Evolutionary conservation across 78 protist species (phyloP), one percentile per base, ranked within the genome.

Genomic region (Reticulomyxa filosa): DNA sequence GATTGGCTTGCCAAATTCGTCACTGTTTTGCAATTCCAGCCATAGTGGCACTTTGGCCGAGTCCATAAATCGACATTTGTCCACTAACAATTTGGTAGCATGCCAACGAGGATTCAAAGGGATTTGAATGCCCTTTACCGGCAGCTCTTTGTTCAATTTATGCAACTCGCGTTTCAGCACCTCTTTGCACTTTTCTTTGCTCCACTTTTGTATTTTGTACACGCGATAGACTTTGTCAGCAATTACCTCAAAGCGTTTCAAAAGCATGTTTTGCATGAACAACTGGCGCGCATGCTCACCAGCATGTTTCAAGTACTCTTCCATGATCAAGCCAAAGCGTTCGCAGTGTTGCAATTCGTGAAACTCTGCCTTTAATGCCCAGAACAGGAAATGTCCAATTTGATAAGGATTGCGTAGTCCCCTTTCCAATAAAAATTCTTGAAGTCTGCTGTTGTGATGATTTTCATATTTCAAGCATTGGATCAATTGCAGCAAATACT

Each of bases 21-120:
- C 90, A 1, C 69, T 62, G 22, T 83, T 84, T 26, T 77, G 51
- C 22, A 77, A 84, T 23, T 77, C 85, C 2, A 87, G 76, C 93
- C 95, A 87, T 33, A 87, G 65, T 2, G 95, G 95, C 2, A 72
- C 77, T 46, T 83, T 88, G 38, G 25, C 29, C 8, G 59, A 53
- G 11, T 32, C 29, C 59, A 53, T 53, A 32, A 17, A 53, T 6
- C 11, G 7, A 10, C 59, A 53, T 8, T 53, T 10, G 38, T 53
- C 59, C 11, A 53, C 59, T 8, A 53, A 17, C 59, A 53, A 8
- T n/a, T n/a, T 53, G 10, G 33, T 53, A n/a, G n/a, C n/a, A n/a
- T n/a, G n/a, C n/a, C n/a, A n/a, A n/a, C n/a, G n/a, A n/a, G n/a
- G n/a, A n/a, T n/a, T n/a, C n/a, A n/a, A n/a, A n/a, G n/a, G n/a